Evolutionary conservation across 148 eudicot species (phyloP), one percentile per base, ranked within the genome.

Genomic region (Amaranthus palmeri): DNA sequence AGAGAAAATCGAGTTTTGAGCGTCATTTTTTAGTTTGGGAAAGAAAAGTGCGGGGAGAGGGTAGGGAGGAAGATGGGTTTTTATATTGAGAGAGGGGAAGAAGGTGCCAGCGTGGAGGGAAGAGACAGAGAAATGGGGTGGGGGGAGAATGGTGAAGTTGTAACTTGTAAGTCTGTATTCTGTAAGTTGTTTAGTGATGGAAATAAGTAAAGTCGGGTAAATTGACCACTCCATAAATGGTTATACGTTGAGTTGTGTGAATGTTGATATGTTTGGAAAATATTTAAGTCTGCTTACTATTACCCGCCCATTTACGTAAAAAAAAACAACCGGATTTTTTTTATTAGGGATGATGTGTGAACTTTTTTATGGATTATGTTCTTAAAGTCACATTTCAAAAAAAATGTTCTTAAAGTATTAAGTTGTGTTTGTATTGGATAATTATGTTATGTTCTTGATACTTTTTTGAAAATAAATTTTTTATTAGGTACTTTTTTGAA

Each of bases 11-110:
- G 77, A 5, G 55, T 49, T 68, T 61, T 62, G 53, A 81, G 55
- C 60, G 81, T 81, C 88, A 85, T 85, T 12, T 47, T 55, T 42
- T 65, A 46, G 54, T 14, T 65, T 65, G 8, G 6, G 13, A 9
- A 43, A 12, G 10, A 12, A 41, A 8, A 0, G 58, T 10, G 25
- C 13, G 18, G 13, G 9, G n/a, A 25, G 41, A 51, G 4, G 36
- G 10, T 42, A 0, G 40, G 9, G 45, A 17, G 15, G 65, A 6
- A 7, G 44, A 4, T 3, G 68, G 60, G 59, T 5, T 3, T 36
- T 18, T 51, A 49, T 68, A 51, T 68, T 68, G 54, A 53, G 17
- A 50, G 18, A 4, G 13, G 9, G 55, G 47, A 15, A 1, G 68
- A n/a, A 9, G 42, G 25, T 53, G 60, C 59, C 60, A 45, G 10